Conservation (phyloP, 495 filamentous ascomycete species). For the Talaromyces thailandensis region DNA sequence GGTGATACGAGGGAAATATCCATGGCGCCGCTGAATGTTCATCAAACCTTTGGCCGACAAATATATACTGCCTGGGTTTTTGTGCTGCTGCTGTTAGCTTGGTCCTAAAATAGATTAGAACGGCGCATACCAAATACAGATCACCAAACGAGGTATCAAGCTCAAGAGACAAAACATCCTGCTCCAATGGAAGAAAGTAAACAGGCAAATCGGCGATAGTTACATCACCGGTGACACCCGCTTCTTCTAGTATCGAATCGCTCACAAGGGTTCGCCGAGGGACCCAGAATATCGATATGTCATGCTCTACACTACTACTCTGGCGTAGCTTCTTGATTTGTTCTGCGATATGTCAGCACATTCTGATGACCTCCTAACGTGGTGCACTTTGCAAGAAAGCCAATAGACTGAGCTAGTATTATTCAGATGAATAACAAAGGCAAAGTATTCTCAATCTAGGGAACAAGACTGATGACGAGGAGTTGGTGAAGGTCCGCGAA, state of each 20-base stretch:
- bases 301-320: conserved; percentile 78
- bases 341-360: conserved; percentile 58
- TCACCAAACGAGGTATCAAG: conserved; percentile 80
- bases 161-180: conserved; percentile 86
- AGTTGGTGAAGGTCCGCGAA: conserved; percentile 47
- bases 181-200: conserved; percentile 83
- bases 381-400: conserved; percentile 25
- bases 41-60: conserved; percentile 88
- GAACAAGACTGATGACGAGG: conserved; percentile 58
- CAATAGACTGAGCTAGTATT: conserved; percentile 36
- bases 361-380: conserved; percentile 43
- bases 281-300: conserved; percentile 90
- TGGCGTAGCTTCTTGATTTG: conserved; percentile 86
- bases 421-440: conserved; percentile 6
- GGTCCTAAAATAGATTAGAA: neutral
- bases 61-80: conserved; percentile 85
- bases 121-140: conserved; percentile 59
- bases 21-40: conserved; percentile 84
- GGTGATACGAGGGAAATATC: conserved; percentile 88
- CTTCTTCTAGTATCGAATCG: conserved; percentile 86
- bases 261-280: conserved; percentile 86
- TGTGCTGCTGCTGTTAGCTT: conserved; percentile 44
- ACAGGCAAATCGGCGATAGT: conserved; percentile 78
- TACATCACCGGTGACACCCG: conserved; percentile 86
- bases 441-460: conserved; percentile 44